phyloP scores from a whole-genome alignment of 768 basidiomycete species.

The Kwoniella europaea region DNA sequence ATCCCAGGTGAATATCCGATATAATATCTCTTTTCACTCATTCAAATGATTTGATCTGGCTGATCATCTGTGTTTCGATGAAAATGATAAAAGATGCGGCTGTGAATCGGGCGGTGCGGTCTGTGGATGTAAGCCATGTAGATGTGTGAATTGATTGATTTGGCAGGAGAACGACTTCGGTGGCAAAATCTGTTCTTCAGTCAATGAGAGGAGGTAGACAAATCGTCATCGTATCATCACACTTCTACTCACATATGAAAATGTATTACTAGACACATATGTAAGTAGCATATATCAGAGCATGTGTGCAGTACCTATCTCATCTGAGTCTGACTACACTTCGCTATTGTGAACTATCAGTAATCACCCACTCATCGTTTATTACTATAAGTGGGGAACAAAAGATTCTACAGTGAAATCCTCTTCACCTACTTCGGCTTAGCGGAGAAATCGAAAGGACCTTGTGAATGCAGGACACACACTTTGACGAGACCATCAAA shows the following conservation, averaged over 20 bases:
- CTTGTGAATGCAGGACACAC: background rate
- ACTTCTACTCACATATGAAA: background rate
- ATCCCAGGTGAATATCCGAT: background rate
- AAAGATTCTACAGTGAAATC: too few relatives aligned
- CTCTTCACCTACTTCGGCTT: background rate
- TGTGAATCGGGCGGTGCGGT: slow-evolving; percentile 6
- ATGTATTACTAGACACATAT: background rate
- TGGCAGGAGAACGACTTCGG: background rate
- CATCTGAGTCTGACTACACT: too few relatives aligned
- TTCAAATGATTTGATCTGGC: background rate
- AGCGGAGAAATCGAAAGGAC: background rate
- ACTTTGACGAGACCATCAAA: background rate
- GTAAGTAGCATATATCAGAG: too few relatives aligned
- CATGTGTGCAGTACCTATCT: too few relatives aligned
- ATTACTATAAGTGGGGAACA: too few relatives aligned
- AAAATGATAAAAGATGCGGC: slow-evolving; percentile 1
- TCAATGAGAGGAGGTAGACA: too few relatives aligned
- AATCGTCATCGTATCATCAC: background rate
- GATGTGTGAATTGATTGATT: slow-evolving; percentile 5
- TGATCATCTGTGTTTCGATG: background rate
- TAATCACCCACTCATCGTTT: too few relatives aligned
- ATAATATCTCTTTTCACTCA: too few relatives aligned
- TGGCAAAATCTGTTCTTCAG: background rate
- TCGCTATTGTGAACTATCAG: too few relatives aligned
- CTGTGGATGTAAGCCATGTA: slow-evolving; percentile 5